Evolutionary conservation across 2,329 filamentous ascomycete genomes (phyloP), one percentile per base, ranked within the genome.

Genomic region (Lachnellula occidentalis): DNA sequence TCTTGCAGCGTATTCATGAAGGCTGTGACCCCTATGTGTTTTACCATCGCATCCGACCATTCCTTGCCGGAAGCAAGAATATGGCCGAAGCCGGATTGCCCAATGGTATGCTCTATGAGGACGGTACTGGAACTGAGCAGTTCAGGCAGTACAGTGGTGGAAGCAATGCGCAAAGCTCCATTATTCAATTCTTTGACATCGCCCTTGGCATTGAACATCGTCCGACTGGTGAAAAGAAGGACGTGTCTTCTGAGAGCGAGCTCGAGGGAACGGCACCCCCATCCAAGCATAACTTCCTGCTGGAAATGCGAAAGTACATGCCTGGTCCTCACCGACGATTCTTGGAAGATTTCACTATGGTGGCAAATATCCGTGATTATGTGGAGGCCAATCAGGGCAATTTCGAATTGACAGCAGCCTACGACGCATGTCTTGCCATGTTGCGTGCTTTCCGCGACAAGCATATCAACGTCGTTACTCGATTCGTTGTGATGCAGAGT

Each of bases 231-330:
- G 83, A 89, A 62, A 86, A 81, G 70, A 74, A 74, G 17, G 74
- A 74, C 46, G 64, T 71, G 15, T 67, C 72, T 22, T 71, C 72
- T 4, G 77, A 77, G 36, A 75, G 76, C 50, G 78, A 80, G 43
- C 66, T 67, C 15, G 71, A 71, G 21, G 73, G 73, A 12, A 73
- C 74, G 51, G 68, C 72, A 1, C 74, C 76, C 36, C 75, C 79
- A 22, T 78, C 83, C 5, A 78, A 80, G 41, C 84, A 96, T 73
- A 95, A 94, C 66, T 99, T 99, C 74, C 92, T 99, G 67, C 84
- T 88, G 67, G 94, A 99, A 61, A 99, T 99, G 94, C 87, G 92
- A 55, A 82, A 82, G 45, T 99, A 99, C 73, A 99, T 99, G 94
- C 94, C 94, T 0, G 92, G 91, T 0, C 83, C 88, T 0, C 94